phyloP scores from a whole-genome alignment of 805 yeast species.

The Barnettozyma californica region DNA sequence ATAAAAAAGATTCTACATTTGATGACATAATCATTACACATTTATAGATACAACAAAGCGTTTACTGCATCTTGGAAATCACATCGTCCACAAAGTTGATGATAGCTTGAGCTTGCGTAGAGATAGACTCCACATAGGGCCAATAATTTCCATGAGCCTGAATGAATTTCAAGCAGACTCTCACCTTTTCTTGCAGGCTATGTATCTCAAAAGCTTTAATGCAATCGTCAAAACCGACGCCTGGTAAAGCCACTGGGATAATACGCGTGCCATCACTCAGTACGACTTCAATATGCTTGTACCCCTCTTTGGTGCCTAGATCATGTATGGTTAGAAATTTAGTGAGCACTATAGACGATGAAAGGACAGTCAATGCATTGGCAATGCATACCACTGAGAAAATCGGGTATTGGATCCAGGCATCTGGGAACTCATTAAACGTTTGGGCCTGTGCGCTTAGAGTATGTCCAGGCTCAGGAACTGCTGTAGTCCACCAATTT shows the following conservation, averaged over 20 bases:
- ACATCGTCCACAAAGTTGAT: conserved; percentile 18
- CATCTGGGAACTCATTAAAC: conserved; percentile 28
- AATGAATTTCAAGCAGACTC: conserved; percentile 19
- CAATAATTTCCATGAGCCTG: conserved; percentile 25
- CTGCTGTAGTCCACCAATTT: conserved; percentile 25
- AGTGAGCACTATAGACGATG: conserved; percentile 26
- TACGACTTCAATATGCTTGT: conserved; percentile 7
- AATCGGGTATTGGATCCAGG: conserved; percentile 37
- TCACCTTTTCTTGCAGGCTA: conserved; percentile 16
- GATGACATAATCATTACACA: neutral
- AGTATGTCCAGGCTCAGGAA: conserved; percentile 19
- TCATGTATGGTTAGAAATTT: conserved; percentile 18
- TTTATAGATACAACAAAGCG: too few species aligned
- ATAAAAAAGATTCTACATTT: neutral
- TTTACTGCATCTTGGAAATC: conserved; percentile 6
- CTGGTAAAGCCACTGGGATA: conserved; percentile 12
- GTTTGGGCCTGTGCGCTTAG: conserved; percentile 19
- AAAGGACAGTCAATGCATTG: conserved; percentile 28
- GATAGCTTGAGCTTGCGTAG: conserved; percentile 22
- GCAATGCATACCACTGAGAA: conserved; percentile 27
- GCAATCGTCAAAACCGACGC: conserved; percentile 5
- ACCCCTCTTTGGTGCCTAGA: neutral
- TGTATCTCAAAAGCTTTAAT: conserved; percentile 12
- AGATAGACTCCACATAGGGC: conserved; percentile 24
- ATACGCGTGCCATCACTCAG: conserved; percentile 10